A percentile compares a stretch with the other conserved stretches of the same genome.
phyloP scores from a whole-genome alignment of 495 filamentous ascomycete species.

The Talaromyces nanjingensis region DNA sequence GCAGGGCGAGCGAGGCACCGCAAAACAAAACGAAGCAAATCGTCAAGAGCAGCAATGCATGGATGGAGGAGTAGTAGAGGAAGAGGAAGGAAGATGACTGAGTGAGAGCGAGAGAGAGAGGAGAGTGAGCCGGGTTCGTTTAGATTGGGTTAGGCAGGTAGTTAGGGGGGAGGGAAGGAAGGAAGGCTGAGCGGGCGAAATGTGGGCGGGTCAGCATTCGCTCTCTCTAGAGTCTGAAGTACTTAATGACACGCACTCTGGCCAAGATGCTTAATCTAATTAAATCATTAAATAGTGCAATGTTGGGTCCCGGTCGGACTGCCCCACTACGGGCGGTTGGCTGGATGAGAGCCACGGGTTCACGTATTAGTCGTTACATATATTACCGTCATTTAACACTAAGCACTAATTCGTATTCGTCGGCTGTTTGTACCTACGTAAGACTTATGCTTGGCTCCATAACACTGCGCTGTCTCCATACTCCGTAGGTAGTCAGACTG shows the following conservation, averaged over 20 bases:
- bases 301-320: neutral
- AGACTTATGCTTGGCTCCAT: neutral
- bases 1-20: conserved; percentile 12
- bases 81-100: conserved; percentile 15
- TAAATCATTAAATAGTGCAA: conserved; percentile 2
- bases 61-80: conserved; percentile 18
- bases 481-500: neutral
- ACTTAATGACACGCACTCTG: conserved; percentile 5
- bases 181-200: conserved; percentile 2
- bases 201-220: conserved; percentile 1
- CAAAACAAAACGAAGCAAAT: conserved; percentile 23
- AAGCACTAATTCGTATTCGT: neutral
- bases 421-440: neutral
- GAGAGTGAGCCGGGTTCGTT: neutral
- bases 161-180: neutral
- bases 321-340: conserved; percentile 3
- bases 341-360: neutral
- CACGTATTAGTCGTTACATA: neutral
- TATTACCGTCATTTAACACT: neutral
- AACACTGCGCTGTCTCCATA: neutral
- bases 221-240: neutral
- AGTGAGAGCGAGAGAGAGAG: conserved; percentile 2
- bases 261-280: neutral
- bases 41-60: conserved; percentile 20
- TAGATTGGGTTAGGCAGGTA: conserved; percentile 4